Evolutionary conservation across 2,329 filamentous ascomycete genomes (phyloP).

Genomic region (Grosmannia penicillata): DNA sequence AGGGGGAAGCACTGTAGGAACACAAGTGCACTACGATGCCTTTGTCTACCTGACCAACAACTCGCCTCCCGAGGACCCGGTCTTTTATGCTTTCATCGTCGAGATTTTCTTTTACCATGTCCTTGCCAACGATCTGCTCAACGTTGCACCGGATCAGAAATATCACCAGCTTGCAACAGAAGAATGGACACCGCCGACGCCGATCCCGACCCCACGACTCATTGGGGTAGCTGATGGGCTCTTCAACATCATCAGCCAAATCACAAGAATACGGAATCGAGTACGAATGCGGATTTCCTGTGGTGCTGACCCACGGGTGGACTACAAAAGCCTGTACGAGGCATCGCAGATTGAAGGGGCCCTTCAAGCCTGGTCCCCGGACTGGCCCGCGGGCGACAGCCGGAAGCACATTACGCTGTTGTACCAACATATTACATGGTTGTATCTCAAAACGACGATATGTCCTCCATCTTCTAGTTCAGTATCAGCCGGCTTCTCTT

Average conservation of each 20-base stretch:
- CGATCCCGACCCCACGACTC: conserved; percentile 39
- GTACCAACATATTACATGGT: conserved; percentile 53
- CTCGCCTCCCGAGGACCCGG: conserved; percentile 45
- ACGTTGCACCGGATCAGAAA: conserved; percentile 23
- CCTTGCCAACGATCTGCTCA: conserved; percentile 46
- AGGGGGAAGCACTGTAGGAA: conserved; percentile 42
- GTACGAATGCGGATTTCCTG: too few relatives aligned
- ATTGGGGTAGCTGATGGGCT: conserved; percentile 73
- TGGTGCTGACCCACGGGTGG: conserved; percentile 53
- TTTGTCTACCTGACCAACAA: conserved; percentile 58
- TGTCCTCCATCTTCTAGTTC: conserved; percentile 30
- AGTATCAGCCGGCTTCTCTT: conserved; percentile 2
- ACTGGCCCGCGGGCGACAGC: conserved; percentile 41
- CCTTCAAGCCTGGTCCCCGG: conserved; percentile 60
- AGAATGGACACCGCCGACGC: conserved; percentile 25
- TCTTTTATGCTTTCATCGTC: conserved; percentile 49
- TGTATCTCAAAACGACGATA: conserved; percentile 47
- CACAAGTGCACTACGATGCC: conserved; percentile 64
- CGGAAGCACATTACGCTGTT: conserved; percentile 40
- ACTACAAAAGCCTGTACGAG: conserved; percentile 57
- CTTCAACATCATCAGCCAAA: conserved; percentile 64
- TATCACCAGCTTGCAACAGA: conserved; percentile 24
- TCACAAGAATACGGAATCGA: conserved; percentile 62
- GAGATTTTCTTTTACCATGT: conserved; percentile 81
- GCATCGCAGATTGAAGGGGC: conserved; percentile 63